Conservation (phyloP, 1,139 yeast species). For the Pneumocystis sp. region DNA sequence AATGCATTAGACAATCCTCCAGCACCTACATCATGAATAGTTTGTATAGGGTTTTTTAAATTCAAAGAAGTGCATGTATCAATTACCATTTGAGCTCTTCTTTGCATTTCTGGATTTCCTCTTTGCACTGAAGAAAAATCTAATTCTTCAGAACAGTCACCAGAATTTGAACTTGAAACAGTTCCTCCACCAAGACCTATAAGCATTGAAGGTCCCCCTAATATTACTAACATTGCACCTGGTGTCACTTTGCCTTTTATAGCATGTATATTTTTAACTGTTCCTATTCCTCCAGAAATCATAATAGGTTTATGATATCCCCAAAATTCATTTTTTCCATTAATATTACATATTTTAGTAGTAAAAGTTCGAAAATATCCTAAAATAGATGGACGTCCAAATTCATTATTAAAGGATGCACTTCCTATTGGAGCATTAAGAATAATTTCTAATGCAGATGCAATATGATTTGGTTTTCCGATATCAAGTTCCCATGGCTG, state of each 20-base stretch:
- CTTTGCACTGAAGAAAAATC: constrained; percentile 99
- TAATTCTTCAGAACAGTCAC: constrained; percentile 76
- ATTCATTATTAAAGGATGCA: constrained; percentile 96
- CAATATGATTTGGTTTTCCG: constrained; percentile 88
- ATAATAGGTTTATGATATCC: constrained; percentile 98
- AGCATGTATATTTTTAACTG: constrained; percentile 85
- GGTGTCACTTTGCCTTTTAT: constrained; percentile 83
- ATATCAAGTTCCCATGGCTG: constrained; percentile 92
- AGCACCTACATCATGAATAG: constrained; percentile 98
- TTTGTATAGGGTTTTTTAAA: constrained; percentile 62
- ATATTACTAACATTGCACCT: constrained; percentile 79
- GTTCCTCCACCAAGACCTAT: constrained; percentile 99
- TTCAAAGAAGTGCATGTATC: constrained; percentile 86
- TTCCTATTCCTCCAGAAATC: constrained; percentile 99
- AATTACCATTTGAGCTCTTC: constrained; percentile 97
- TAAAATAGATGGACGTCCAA: constrained; percentile 93
- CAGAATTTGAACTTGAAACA: constrained; percentile 87
- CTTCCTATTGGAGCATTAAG: constrained; percentile 94
- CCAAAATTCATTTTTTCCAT: constrained; percentile 60
- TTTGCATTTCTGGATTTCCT: constrained; percentile 98
- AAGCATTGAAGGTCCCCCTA: constrained; percentile 98
- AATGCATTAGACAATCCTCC: constrained; percentile 96
- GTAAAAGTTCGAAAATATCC: constrained; percentile 96
- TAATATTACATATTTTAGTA: constrained; percentile 48
- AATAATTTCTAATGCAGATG: constrained; percentile 88